Base-by-base conservation (phyloP, 176 grass and related monocot species). In the Thalia dealbata region DNA sequence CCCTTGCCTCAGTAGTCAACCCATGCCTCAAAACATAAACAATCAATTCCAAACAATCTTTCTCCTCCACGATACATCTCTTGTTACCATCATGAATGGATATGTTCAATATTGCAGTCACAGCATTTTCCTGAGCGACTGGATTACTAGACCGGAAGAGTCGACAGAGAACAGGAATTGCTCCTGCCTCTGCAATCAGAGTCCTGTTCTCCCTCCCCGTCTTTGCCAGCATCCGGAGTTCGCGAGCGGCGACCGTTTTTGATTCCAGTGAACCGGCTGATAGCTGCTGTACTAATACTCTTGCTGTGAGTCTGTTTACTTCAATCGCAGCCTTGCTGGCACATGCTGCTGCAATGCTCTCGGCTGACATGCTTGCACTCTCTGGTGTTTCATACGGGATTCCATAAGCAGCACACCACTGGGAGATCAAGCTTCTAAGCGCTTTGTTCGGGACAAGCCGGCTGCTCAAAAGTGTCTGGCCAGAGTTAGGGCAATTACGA, bases 31-130 rank as follows among this genome's bases (percentile, higher is more conserved):
- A 71, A 21, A 99, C 95, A 51, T 79, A 59, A 52, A 92, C 86
- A 0, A 99, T 85, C 64, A 93, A 82, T 60, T 10, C 76, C 80
- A 99, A 79, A 76, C 87, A 91, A 10, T 81, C 79, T 7, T 91
- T 83, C 62, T 93, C 85, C 72, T 93, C 90, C 79, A 99, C 93
- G 46, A 99, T 93, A 38, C 52, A 70, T 18, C 73, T 82, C 74
- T 99, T 99, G 86, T 99, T 99, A 4, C 66, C 73, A 50, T 99
- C 95, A 66, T 83, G 90, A 46, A 99, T 99, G 0, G 95, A 99
- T 24, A 99, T 68, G 71, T 99, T 99, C 71, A 99, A 82, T 67
- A 99, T 75, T 0, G 95, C 95, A 0, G 95, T 99, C 76, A 99
- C 90, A 0, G 95, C 82, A 59, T 99, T 99, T 82, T 99, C 95